A percentile compares a stretch with the other conserved stretches of the same genome.
Evolutionary conservation across 2,329 filamentous ascomycete species (phyloP).

Genomic region (Graphilbum ipis-grandicollis): DNA sequence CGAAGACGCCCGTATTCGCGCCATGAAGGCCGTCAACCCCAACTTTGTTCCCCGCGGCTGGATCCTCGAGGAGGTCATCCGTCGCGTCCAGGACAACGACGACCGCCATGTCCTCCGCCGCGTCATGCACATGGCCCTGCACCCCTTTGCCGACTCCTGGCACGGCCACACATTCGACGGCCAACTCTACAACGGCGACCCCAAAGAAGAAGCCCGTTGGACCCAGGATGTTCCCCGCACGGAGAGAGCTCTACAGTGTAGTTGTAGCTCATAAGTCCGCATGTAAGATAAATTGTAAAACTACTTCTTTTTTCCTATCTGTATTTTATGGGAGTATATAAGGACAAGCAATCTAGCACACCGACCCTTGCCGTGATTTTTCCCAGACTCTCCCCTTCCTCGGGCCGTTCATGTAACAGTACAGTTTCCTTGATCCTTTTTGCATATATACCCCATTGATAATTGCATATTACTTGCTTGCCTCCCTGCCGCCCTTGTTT

Average conservation of each 20-base stretch:
- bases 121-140: conserved; percentile 66
- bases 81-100: conserved; percentile 66
- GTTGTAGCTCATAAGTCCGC: conserved; percentile 63
- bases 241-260: conserved; percentile 77
- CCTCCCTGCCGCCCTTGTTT: too few relatives aligned
- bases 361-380: too few relatives aligned
- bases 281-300: background rate
- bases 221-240: conserved; percentile 68
- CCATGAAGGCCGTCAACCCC: conserved; percentile 80
- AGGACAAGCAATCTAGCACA: too few relatives aligned
- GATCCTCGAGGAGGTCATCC: conserved; percentile 87
- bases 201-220: conserved; percentile 64
- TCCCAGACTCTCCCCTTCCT: too few relatives aligned
- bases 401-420: too few relatives aligned
- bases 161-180: conserved; percentile 29
- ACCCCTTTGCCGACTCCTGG: conserved; percentile 75
- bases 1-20: conserved; percentile 43
- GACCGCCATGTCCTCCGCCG: conserved; percentile 64
- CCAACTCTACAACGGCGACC: conserved; percentile 36
- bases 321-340: too few relatives aligned
- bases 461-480: too few relatives aligned
- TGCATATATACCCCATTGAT: too few relatives aligned
- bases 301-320: too few relatives aligned
- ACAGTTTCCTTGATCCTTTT: too few relatives aligned
- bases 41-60: conserved; percentile 84